Base-by-base conservation (phyloP, 176 grass and related monocot species). In the Ensete glaucum region DNA sequence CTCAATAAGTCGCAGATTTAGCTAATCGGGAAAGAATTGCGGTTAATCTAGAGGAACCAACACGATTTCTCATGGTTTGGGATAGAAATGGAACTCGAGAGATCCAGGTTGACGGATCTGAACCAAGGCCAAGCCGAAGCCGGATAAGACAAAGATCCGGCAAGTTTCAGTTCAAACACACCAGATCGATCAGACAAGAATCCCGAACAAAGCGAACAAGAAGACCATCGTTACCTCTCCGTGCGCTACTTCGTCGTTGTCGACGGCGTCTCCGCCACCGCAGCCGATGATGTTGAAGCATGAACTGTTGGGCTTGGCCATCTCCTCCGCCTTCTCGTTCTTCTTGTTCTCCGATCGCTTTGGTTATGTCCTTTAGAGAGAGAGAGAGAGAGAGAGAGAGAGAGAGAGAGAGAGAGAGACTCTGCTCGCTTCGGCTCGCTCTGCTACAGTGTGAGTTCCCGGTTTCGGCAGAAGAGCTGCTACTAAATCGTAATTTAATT, bases 281-380 rank as follows among this genome's bases (percentile, higher is more conserved):
- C 90, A 92, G 79, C 50, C 52, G 56, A 92, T 86, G 89, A 92
- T 88, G 81, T 86, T 92, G 75, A 92, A 86, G 83, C 89, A 92
- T 50, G 81, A 81, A 75, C 70, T 88, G 81, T 81, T 85, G 56
- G 83, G 67, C 26, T 67, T 87, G 62, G 83, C 73, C 89, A 92
- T 92, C 55, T 27, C 51, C 11, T 4, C 3, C 11, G 10, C 15
- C 20, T 55, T 13, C 52, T 13, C 1, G 34, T 6, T 43, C 34
- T 19, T 57, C 26, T 14, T 34, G 9, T 25, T 25, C 63, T 25
- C 9, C 63, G 22, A 10, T 25, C 22, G 63, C 21, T 43, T 24
- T 19, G n/a, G 34, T 43, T 43, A 6, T 4, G 29, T 34, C 29
- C 29, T 34, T 4, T 0, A 34, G 29, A 34, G 29, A 34, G 29